Conservation (phyloP, 2,329 filamentous ascomycete species). For the Emericellopsis cladophorae region DNA sequence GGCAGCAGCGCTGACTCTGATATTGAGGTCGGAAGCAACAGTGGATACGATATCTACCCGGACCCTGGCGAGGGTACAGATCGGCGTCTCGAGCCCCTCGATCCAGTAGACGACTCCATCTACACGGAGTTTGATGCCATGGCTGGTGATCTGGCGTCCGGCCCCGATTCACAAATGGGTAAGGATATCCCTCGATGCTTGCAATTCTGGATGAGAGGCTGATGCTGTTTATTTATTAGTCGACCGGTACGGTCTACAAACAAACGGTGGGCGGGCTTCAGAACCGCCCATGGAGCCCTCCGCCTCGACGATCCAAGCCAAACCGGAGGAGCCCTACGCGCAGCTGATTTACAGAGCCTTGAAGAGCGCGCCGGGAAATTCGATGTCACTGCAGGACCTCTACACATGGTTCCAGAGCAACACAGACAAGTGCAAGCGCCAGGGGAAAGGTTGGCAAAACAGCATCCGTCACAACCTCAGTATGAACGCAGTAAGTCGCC, state of each 20-base stretch:
- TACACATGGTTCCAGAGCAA: conserved; percentile 83
- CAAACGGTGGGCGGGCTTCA: neutral
- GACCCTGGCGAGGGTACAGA: too few relatives aligned
- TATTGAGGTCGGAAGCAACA: neutral
- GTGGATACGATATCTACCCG: conserved; percentile 1
- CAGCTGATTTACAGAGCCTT: conserved; percentile 69
- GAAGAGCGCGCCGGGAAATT: conserved; percentile 49
- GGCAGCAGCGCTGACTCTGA: conserved; percentile 1
- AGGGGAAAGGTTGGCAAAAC: conserved; percentile 80
- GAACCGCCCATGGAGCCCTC: neutral
- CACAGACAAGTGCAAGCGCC: conserved; percentile 68
- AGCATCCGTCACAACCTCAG: conserved; percentile 92
- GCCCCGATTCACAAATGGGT: too few relatives aligned
- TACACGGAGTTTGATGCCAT: too few relatives aligned
- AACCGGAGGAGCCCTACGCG: conserved; percentile 58
- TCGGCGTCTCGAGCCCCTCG: too few relatives aligned
- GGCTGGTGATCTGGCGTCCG: too few relatives aligned
- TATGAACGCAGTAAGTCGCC: conserved; percentile 68
- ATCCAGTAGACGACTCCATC: too few relatives aligned
- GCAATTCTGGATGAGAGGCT: too few relatives aligned
- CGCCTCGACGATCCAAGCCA: neutral
- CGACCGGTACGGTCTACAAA: neutral
- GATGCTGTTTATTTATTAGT: too few relatives aligned
- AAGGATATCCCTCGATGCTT: too few relatives aligned
- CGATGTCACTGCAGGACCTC: conserved; percentile 73